Base-by-base conservation (phyloP, 768 basidiomycete species). In the Boletus sp. region DNA sequence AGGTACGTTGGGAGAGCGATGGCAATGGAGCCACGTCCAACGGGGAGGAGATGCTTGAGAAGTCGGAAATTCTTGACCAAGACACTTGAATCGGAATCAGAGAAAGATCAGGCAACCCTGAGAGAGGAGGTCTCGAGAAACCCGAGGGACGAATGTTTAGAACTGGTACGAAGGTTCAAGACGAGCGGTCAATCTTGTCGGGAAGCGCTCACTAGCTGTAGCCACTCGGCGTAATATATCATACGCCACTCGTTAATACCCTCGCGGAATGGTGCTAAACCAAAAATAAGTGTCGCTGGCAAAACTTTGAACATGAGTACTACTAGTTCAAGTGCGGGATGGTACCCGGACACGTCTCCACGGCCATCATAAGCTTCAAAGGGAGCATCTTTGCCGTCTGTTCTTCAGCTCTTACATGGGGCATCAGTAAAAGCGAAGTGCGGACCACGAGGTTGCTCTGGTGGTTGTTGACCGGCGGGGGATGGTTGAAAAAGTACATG, bases 81-180 rank as follows among this genome's bases (percentile, higher is more conserved):
- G 3, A 24, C 24, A 24, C 24, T 24, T 24, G 24, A 24, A 24
- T 24, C 24, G 24, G 24, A 24, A 24, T 24, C 24, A 3, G 24
- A 24, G 64, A 70, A 70, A 62, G 57, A 60, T 33, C 33, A 33
- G 5, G 11, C 33, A 33, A 33, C 33, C 7, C 33, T 33, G 33
- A 33, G 42, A 4, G 1, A 24, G 14, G 42, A 20, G 7, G 14
- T 7, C 41, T 20, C 7, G n/a, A n/a, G n/a, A n/a, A n/a, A n/a
- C 11, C 10, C 41, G 11, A 10, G 20, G 42, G 18, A 1, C n/a
- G 40, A 24, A 28, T 20, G 45, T 30, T 30, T 17, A 30, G 45
- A 44, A 46, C 14, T 14, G 14, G 12, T 4, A 15, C 7, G 29
- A 45, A 46, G 17, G n/a, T n/a, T 47, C 33, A 1, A 11, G 24